Conservation (phyloP, 2,329 filamentous ascomycete species). For the Dactylellina drechsleri region DNA sequence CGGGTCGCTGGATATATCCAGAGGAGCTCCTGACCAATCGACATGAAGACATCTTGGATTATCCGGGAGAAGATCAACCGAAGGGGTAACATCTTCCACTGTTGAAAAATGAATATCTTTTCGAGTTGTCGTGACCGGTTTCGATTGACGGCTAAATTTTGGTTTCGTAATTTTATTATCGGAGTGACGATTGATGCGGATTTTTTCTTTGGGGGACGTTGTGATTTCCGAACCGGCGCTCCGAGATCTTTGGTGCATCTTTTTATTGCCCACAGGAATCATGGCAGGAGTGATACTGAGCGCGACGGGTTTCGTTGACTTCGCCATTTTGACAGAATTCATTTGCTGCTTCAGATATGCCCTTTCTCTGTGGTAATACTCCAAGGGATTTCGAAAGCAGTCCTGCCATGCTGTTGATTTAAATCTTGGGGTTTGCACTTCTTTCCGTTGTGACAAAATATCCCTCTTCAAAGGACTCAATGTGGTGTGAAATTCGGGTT, state of each 20-base stretch:
- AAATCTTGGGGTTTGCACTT: slow-evolving; percentile 24
- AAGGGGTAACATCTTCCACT: slow-evolving; percentile 78
- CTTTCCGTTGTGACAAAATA: background rate
- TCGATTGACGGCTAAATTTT: slow-evolving; percentile 49
- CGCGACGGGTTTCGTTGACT: slow-evolving; percentile 1
- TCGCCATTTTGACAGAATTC: slow-evolving; percentile 21
- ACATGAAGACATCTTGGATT: slow-evolving; percentile 79
- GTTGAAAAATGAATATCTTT: slow-evolving; percentile 84
- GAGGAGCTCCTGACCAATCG: slow-evolving; percentile 84
- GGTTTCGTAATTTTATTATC: slow-evolving; percentile 45
- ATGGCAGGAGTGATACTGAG: slow-evolving; percentile 7
- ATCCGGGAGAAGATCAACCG: slow-evolving; percentile 72
- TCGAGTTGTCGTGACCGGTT: slow-evolving; percentile 71
- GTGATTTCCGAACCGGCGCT: slow-evolving; percentile 39
- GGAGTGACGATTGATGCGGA: slow-evolving; percentile 27
- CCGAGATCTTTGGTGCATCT: slow-evolving; percentile 37
- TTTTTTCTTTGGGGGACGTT: slow-evolving; percentile 31
- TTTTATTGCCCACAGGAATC: slow-evolving; percentile 20
- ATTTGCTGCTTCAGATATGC: slow-evolving; percentile 35
- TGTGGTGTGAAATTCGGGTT: background rate
- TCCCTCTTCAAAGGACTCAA: background rate
- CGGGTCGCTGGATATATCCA: slow-evolving; percentile 79
- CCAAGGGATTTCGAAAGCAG: slow-evolving; percentile 35
- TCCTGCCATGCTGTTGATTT: slow-evolving; percentile 46
- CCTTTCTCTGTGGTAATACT: slow-evolving; percentile 43